Evolutionary conservation across 1,284 basidiomycete genomes (phyloP).

Genomic region (Ustilago curta): DNA sequence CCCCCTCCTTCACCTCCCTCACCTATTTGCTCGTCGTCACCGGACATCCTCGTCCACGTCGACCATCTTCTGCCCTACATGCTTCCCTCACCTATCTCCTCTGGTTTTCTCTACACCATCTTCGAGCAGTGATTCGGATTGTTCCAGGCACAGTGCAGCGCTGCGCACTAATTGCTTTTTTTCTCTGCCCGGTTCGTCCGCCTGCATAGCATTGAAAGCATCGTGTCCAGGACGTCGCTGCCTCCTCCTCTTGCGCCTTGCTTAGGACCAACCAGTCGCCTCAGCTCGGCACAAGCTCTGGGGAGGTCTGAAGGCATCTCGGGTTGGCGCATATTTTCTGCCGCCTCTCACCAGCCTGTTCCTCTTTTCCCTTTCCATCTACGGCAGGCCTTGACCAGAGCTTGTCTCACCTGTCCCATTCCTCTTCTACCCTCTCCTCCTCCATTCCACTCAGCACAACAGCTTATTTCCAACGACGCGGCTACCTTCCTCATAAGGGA

Average conservation of each 20-base stretch:
- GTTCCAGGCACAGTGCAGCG: constrained; percentile 4
- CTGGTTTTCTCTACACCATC: background rate
- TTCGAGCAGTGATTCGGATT: constrained; percentile 8
- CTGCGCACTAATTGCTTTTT: constrained; percentile 4
- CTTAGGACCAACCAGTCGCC: background rate
- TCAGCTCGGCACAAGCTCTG: background rate
- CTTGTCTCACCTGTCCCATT: background rate
- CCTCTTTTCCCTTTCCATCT: background rate
- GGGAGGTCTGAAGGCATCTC: background rate
- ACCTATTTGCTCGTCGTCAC: constrained; percentile 6
- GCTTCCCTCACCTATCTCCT: background rate
- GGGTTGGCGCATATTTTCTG: background rate
- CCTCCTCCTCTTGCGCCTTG: background rate
- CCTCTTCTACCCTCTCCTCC: background rate
- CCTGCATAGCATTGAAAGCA: constrained; percentile 1
- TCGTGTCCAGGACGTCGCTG: background rate
- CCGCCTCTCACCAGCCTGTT: background rate
- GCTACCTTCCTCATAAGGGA: background rate
- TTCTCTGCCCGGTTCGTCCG: background rate
- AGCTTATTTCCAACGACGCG: background rate
- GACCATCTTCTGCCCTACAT: constrained; percentile 12
- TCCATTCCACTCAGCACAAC: background rate
- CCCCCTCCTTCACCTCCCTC: constrained; percentile 5
- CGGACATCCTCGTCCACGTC: constrained; percentile 12
- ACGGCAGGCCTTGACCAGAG: background rate